Conservation (phyloP, 2,329 filamentous ascomycete species). For the Onygena corvina region DNA sequence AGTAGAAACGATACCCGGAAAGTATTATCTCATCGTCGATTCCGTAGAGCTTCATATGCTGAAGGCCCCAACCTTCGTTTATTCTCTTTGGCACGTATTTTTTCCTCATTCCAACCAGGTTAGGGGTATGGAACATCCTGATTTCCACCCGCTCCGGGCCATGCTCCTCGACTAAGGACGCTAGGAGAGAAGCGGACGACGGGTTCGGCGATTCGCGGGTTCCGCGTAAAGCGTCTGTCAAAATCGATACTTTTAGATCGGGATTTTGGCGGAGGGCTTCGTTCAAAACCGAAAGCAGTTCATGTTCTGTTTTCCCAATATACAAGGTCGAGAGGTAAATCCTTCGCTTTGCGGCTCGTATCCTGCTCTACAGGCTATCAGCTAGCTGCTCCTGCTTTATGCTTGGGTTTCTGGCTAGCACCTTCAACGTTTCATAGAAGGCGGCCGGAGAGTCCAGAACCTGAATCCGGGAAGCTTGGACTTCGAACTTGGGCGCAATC, state of each 20-base stretch:
- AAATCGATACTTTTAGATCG: conserved; percentile 66
- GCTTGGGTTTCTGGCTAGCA: conserved; percentile 25
- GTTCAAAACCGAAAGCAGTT: conserved; percentile 68
- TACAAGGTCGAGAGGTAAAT: conserved; percentile 95
- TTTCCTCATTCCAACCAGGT: conserved; percentile 77
- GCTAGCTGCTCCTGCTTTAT: conserved; percentile 11
- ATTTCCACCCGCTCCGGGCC: conserved; percentile 75
- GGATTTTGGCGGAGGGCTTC: conserved; percentile 63
- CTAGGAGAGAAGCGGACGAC: conserved; percentile 79
- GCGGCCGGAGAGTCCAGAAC: conserved; percentile 71
- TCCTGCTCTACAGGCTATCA: conserved; percentile 51
- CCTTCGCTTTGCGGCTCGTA: conserved; percentile 61
- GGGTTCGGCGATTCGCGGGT: conserved; percentile 78
- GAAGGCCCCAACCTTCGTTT: conserved; percentile 95
- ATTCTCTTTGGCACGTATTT: conserved; percentile 73
- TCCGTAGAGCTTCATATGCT: conserved; percentile 98
- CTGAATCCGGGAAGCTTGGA: conserved; percentile 65
- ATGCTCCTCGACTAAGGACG: conserved; percentile 72
- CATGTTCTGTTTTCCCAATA: conserved; percentile 84
- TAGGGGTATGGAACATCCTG: conserved; percentile 96
- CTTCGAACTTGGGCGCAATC: conserved; percentile 79
- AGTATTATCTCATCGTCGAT: conserved; percentile 92
- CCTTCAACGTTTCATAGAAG: conserved; percentile 87
- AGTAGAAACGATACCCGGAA: conserved; percentile 51
- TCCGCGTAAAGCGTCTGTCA: conserved; percentile 82